Base-by-base conservation (phyloP, 2,329 filamentous ascomycete genomes). In the Aspergillus ochraceoroseus region DNA sequence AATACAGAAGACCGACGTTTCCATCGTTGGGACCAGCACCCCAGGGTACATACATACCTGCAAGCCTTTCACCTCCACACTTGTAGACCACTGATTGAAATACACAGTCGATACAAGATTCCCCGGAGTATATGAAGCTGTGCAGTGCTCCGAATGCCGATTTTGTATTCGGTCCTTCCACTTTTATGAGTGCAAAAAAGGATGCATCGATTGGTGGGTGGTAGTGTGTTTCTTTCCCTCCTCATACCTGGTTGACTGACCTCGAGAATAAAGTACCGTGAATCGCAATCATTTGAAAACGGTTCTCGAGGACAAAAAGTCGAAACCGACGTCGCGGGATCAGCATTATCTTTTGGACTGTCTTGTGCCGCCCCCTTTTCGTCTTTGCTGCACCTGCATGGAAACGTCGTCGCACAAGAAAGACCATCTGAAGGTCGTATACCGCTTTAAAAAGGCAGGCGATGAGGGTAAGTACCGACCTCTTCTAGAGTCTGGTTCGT, bases 121-220 rank as follows among this genome's bases (percentile, higher is more conserved):
- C n/a, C 26, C 32, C 3, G 33, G 32, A 13, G 20, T 42, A 5
- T 42, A 37, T 26, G 28, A 42, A 28, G 40, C 40, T 4, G 26
- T 42, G 15, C 40, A 42, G 11, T 42, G 40, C 13, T 42, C 40
- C 7, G 40, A 42, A 22, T 42, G 40, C 13, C 40, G 40, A 5
- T 32, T 31, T 13, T 42, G 40, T 20, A 37, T 42, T 14, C 40
- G 40, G 9, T 37, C 40, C 11, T 42, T 42, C 20, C 40, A 42
- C 20, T 37, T 42, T 6, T 37, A 42, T 14, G 33, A 37, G 17
- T 42, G 40, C 22, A 42, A 37, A 11, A 32, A 32, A 6, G 28
- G 23, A 2, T 42, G 40, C 20, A 9, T 3, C 4, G 40, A 42
- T n/a, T 37, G 19, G 40, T 42, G 37, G 7, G 40, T 23, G 2